Evolutionary conservation across 179 eudicot genomes (phyloP).

Genomic region (Beta lomatogona): DNA sequence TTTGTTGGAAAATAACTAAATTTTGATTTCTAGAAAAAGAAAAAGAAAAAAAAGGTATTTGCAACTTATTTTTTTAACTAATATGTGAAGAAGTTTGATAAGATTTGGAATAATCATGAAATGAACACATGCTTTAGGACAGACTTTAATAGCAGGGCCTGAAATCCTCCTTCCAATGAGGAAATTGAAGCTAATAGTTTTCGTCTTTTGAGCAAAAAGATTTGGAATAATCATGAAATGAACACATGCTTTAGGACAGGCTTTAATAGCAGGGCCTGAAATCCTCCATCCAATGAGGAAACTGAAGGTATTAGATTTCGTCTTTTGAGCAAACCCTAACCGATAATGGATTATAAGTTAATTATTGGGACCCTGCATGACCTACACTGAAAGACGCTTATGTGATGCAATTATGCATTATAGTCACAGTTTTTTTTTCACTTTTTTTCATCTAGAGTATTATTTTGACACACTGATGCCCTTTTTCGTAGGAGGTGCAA

Average conservation of each 20-base stretch:
- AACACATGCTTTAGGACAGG: background rate
- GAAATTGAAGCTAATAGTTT: background rate
- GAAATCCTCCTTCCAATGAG: background rate
- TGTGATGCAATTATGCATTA: constrained; percentile 2
- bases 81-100: background rate
- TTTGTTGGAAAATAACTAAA: background rate
- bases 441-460: background rate
- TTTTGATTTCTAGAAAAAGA: background rate
- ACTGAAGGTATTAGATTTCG: background rate
- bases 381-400: background rate
- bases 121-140: background rate
- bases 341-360: background rate
- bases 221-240: too few species aligned
- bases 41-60: too few species aligned
- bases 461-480: constrained; percentile 4
- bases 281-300: constrained; percentile 3
- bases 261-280: background rate
- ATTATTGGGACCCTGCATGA: constrained; percentile 1
- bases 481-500: constrained; percentile 18
- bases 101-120: constrained; percentile 7
- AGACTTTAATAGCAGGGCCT: background rate
- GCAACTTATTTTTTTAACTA: background rate
- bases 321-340: background rate
- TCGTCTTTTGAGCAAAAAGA: background rate
- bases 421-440: background rate